Base-by-base conservation (phyloP, 2,329 filamentous ascomycete genomes). In the Elsinoe arachidis region DNA sequence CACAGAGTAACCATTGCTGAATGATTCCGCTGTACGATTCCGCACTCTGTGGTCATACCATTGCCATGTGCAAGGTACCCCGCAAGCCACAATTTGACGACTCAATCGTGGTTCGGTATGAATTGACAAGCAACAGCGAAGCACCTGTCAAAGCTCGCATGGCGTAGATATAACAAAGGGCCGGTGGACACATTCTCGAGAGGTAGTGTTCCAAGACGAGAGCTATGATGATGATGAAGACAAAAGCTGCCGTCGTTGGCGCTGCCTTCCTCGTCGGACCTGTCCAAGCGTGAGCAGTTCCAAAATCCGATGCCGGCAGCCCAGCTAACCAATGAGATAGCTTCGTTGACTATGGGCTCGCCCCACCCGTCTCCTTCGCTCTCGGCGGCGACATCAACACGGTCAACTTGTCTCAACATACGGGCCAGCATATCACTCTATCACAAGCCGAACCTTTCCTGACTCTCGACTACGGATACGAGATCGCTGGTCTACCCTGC, bases 401-500 rank as follows among this genome's bases (percentile, higher is more conserved):
- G 12, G 37, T 15, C 37, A 38, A 38, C 10, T 14, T 9, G 4
- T 12, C 37, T 3, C 12, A 12, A 14, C 10, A 38, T 15, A 3
- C 37, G 15, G 37, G 37, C 37, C 37, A 38, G 15, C 37, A 12
- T 12, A 38, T 38, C 37, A 38, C 37, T 15, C 37, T 38, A 9
- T 38, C 37, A 12, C 37, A 11, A 38, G 15, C 12, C 15, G 3
- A 15, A 12, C 15, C 37, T 38, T 38, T 38, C 11, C 55, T 52
- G 10, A 41, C 51, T 9, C 15, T 23, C 39, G 57, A 70, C 52
- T 70, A 72, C 53, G 66, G 67, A 9, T 61, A 55, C 6, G 68
- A 72, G 49, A 63, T 67, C 6, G 69, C 65, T 37, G 71, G 69
- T 2, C 65, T 66, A 51, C 69, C 71, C 5, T 64, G 66, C 37